A percentile compares a stretch with the other conserved stretches of the same genome.
Evolutionary conservation across 179 eudicot species (phyloP).

Genomic region (Vitellaria paradoxa): DNA sequence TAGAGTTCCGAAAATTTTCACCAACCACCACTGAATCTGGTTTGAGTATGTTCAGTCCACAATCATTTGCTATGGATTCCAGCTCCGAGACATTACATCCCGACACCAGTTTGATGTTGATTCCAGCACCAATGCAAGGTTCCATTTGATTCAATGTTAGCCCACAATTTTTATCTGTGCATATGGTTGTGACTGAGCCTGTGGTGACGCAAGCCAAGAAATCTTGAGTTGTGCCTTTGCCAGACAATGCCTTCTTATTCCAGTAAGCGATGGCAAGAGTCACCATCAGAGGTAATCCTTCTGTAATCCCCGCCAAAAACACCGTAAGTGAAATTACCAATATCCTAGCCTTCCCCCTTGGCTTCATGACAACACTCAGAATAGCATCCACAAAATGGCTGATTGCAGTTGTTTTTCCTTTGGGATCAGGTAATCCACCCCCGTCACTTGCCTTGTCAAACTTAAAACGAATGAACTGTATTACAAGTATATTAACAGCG

Average conservation of each 20-base stretch:
- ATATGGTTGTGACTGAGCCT: slow-evolving; percentile 22
- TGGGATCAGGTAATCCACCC: not conserved
- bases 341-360: slow-evolving; percentile 8
- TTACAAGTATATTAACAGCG: slow-evolving; percentile 6
- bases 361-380: slow-evolving; percentile 12
- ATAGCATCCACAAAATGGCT: slow-evolving; percentile 5
- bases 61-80: not conserved
- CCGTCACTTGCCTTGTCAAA: not conserved
- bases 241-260: slow-evolving; percentile 10
- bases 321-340: slow-evolving; percentile 16
- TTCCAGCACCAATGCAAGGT: not conserved
- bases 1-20: slow-evolving; percentile 2
- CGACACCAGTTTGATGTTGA: slow-evolving; percentile 9
- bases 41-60: not conserved
- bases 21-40: not conserved
- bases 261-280: slow-evolving; percentile 16
- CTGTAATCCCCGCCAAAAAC: slow-evolving; percentile 19
- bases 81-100: not conserved
- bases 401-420: slow-evolving; percentile 7
- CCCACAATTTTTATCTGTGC: slow-evolving; percentile 19
- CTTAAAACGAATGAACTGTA: slow-evolving; percentile 12
- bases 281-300: slow-evolving; percentile 21
- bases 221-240: slow-evolving; percentile 5
- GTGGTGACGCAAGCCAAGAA: slow-evolving; percentile 3
- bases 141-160: slow-evolving; percentile 10